Base-by-base conservation (phyloP, 1,284 basidiomycete species). In the Rhodofomes roseus region DNA sequence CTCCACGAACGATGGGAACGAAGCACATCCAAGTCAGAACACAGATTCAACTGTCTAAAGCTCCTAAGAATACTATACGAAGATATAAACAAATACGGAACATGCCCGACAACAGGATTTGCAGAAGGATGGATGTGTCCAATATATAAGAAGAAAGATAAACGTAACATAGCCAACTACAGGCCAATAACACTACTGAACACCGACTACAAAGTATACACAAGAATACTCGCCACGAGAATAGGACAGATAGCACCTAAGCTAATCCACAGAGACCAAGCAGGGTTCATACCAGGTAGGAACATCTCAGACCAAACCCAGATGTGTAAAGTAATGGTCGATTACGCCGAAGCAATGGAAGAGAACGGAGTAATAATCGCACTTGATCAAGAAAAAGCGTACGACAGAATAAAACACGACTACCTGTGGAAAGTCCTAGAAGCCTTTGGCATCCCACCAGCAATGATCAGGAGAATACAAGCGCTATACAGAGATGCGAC, bases 101-200 rank as follows among this genome's bases (percentile, higher is more conserved):
- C 66, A 0, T 36, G 34, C 3, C 2, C 18, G 1, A 11, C 25
- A 0, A 63, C 65, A 0, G 36, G 54, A 2, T 73, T 75, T 54
- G 57, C 68, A 0, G 58, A 65, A 2, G 74, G 75, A 1, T 73
- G 73, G 70, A 70, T 76, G 59, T 71, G 68, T 62, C 74, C 69
- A 0, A 56, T 75, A 2, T 74, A 71, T 56, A 77, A 77, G 57
- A 73, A 76, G 61, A 69, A 69, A 23, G 67, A 72, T 7, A 29
- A 41, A 4, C 58, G 54, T 0, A 60, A 67, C 2, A 68, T 73
- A 0, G 64, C 61, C 0, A 75, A 74, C 61, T 75, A 76, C 60
- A 54, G 70, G 0, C 74, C 73, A 0, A 74, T 76, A 4, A 73
- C 70, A 0, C 63, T 73, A 0, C 69, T 74, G 0, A 74, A 75